Base-by-base conservation (phyloP, 371 early-diverging fungal genomes). In the Sporodiniella umbellata region DNA sequence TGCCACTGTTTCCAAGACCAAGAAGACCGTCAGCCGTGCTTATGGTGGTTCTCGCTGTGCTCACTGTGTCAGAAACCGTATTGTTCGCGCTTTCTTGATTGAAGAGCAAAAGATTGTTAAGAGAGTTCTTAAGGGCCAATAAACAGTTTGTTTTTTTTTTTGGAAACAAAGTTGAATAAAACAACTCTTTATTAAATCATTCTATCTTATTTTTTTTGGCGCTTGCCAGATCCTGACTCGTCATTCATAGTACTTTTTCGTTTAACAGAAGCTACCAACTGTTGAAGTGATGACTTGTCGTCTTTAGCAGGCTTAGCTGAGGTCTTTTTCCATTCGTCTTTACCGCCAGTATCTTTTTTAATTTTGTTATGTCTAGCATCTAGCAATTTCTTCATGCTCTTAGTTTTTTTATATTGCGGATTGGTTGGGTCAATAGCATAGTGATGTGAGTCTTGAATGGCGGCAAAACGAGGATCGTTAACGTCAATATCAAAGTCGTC, bases 41-140 rank as follows among this genome's bases (percentile, higher is more conserved):
- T 97, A 97, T 73, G 98, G 98, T 78, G 97, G 97, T 58, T 88
- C 88, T 61, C 93, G 94, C 58, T 96, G 96, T 80, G 83, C 84
- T 60, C 66, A 72, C 77, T 96, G 97, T 81, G 97, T 96, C 48
- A 90, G 96, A 72, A 83, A 83, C 72, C 89, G 93, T 60, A 94
- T 98, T 77, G 91, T 98, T 60, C 94, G 98, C 62, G 94, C 98
- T 65, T 98, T 97, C 89, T 83, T 97, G 68, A 90, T 97, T 61
- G 97, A 97, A 82, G 97, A 97, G 83, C 96, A 96, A 79, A 95
- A 96, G 92, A 95, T 97, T 60, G 95, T 96, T 70, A 96, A 96
- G 92, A 90, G 88, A 79, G 93, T 95, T 64, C 81, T 94, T 72
- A 95, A 94, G 87, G 72, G 86, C 51, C 35, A 35, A 35, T 35